A percentile compares a stretch with the other conserved stretches of the same genome.
Conservation (phyloP, 768 basidiomycete species). For the Lactarius pseudohatsudake region DNA sequence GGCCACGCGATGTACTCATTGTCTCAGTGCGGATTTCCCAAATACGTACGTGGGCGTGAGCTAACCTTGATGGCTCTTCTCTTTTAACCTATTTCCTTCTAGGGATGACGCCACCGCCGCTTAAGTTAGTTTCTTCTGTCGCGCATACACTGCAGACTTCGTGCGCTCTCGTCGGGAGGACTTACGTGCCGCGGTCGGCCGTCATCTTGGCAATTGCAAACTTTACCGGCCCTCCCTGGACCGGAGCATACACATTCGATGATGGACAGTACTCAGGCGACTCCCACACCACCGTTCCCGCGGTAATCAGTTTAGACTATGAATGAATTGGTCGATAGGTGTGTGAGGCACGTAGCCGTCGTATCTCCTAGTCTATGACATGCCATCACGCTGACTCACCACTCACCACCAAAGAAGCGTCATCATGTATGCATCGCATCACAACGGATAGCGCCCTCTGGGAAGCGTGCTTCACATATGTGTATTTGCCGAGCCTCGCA, state of each 20-base stretch:
- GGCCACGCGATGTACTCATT: conserved; percentile 14
- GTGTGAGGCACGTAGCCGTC: neutral
- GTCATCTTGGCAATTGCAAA: neutral
- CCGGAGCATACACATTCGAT: neutral
- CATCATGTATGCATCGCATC: neutral
- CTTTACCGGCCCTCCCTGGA: neutral
- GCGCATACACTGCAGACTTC: neutral
- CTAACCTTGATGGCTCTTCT: neutral
- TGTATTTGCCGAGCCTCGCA: neutral
- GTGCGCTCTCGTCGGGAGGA: conserved; percentile 4
- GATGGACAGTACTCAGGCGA: neutral
- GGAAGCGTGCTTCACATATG: neutral
- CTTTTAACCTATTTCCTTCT: conserved; percentile 5
- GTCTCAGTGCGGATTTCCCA: neutral
- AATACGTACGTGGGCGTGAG: neutral
- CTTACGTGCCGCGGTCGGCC: neutral
- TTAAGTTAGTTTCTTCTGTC: neutral
- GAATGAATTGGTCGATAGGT: neutral
- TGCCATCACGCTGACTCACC: conserved; percentile 7
- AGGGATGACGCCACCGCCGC: neutral
- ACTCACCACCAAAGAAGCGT: conserved; percentile 5
- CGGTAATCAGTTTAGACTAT: conserved; percentile 4
- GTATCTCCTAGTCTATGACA: conserved; percentile 6
- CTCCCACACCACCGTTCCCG: conserved; percentile 6
- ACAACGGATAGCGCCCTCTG: neutral